Conservation (phyloP, 2,329 filamentous ascomycete species). For the Westerdykella aurantiaca region DNA sequence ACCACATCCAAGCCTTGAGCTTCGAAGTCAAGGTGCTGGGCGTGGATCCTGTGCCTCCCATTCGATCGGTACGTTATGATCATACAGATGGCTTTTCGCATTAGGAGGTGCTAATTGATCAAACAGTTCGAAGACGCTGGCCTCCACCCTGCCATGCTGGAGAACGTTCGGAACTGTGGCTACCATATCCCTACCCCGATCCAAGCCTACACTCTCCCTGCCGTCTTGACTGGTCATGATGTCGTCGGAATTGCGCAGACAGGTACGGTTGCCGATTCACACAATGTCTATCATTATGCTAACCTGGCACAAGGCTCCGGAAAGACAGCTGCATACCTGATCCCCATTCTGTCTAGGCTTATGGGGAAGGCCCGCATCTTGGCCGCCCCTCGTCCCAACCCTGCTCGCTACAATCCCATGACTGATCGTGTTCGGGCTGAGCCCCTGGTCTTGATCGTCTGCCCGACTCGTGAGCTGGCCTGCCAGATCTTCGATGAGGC, state of each 20-base stretch:
- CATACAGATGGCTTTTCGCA: conserved; percentile 13
- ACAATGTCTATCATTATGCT: conserved; percentile 1
- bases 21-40: conserved; percentile 50
- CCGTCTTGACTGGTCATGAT: conserved; percentile 70
- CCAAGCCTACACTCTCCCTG: conserved; percentile 77
- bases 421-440: conserved; percentile 62
- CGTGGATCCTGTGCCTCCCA: conserved; percentile 42
- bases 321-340: conserved; percentile 88
- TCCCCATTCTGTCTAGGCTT: conserved; percentile 81
- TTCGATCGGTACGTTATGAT: conserved; percentile 44
- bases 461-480: conserved; percentile 82
- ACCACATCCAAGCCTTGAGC: conserved; percentile 58
- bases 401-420: conserved; percentile 49
- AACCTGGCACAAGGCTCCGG: conserved; percentile 65
- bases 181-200: conserved; percentile 77
- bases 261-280: conserved; percentile 52
- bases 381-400: conserved; percentile 68
- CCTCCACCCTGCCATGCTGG: conserved; percentile 74
- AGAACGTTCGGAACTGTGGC: conserved; percentile 68
- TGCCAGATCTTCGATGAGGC: conserved; percentile 95
- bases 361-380: conserved; percentile 96
- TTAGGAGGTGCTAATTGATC: background rate
- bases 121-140: conserved; percentile 68
- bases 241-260: conserved; percentile 89
- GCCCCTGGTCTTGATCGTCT: conserved; percentile 79